Evolutionary conservation across 2,329 filamentous ascomycete genomes (phyloP), one percentile per base, ranked within the genome.

Genomic region (Fusarium zealandicum): DNA sequence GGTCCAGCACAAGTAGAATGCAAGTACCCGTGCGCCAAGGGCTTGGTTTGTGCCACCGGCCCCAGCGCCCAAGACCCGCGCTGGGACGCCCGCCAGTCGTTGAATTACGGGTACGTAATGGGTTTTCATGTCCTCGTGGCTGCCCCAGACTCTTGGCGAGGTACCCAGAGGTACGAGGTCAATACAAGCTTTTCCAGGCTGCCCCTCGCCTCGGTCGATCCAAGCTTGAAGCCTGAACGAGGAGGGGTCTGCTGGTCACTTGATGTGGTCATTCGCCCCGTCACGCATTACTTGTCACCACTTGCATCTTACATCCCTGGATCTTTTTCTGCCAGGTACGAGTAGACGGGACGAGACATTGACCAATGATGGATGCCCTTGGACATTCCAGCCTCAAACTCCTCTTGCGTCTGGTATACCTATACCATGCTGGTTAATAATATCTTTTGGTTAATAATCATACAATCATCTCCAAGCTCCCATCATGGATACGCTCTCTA

Each of bases 171-270:
- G 45, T 63, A 63, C 59, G 55, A 52, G 17, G 41, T 51, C 33
- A 41, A 54, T 57, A 63, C 59, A 63, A 63, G 59, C 59, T 60
- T 63, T 61, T 47, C 39, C n/a, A n/a, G n/a, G n/a, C n/a, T n/a
- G n/a, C n/a, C n/a, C n/a, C n/a, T 33, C 17, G 31, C 32, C 22
- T 37, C 31, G 17, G 3, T 31, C 13, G 5, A 3, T n/a, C 11
- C 13, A 13, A 5, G 32, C 18, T 38, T 16, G 16, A 14, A 11
- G 27, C 16, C 32, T 20, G 22, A 33, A 20, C 18, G 18, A 18
- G 36, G 55, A 59, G 28, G 39, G 32, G 48, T 28, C 27, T 12
- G 11, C 9, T 22, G 30, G 40, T 39, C 51, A 48, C 30, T 44
- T 44, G 51, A 51, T 48, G 11, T 42, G n/a, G 41, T 49, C 38